phyloP scores from a whole-genome alignment of 495 filamentous ascomycete genomes.

The Cryomyces antarcticus region DNA sequence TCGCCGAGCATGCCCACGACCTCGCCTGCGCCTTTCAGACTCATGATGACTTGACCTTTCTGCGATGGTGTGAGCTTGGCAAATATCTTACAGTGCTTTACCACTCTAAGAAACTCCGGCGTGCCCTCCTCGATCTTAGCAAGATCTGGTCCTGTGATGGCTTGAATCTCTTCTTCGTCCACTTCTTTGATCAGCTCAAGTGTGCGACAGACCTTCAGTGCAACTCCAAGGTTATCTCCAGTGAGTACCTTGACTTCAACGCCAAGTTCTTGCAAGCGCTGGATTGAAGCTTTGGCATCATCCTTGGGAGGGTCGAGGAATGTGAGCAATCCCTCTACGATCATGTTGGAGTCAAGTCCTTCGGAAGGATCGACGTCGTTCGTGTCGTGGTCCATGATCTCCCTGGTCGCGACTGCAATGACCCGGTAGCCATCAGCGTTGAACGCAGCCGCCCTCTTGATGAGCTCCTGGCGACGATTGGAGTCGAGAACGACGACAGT shows the following conservation, averaged over 20 bases:
- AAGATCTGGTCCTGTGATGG: neutral
- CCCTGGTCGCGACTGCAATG: neutral
- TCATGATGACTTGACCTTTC: neutral
- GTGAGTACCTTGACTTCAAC: slow-evolving; percentile 1
- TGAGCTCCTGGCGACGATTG: neutral
- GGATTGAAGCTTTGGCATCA: neutral
- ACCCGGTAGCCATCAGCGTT: neutral
- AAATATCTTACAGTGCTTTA: neutral
- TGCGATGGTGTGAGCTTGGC: neutral
- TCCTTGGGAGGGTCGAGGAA: slow-evolving; percentile 2
- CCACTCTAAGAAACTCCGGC: neutral
- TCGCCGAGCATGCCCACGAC: slow-evolving; percentile 52
- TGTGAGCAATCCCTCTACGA: neutral
- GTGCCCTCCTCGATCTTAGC: neutral
- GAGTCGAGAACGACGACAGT: neutral
- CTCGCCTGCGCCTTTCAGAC: neutral
- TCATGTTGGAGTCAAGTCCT: neutral
- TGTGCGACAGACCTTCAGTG: neutral
- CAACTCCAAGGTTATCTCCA: slow-evolving; percentile 1
- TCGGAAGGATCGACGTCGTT: neutral
- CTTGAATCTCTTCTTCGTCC: neutral
- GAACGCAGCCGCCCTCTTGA: neutral
- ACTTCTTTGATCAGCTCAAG: neutral
- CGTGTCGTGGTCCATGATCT: neutral
- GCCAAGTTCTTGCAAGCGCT: neutral